Percentiles rank a stretch among this genome's conserved stretches.
Conservation (phyloP, 2,329 filamentous ascomycete species). For the Neofusicoccum cordaticola region DNA sequence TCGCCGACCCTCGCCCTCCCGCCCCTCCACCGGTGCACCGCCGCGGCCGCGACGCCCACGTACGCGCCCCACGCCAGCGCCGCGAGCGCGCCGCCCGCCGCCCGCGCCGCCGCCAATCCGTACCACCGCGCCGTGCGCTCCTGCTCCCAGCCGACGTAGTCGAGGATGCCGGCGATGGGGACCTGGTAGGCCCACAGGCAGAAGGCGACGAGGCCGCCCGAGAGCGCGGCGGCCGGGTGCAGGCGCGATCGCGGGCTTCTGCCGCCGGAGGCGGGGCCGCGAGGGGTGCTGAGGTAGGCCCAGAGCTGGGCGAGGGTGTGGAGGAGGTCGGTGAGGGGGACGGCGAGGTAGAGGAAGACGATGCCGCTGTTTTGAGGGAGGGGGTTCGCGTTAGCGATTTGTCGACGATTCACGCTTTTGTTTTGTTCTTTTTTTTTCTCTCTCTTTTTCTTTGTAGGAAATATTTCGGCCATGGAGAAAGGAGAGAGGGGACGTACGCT, state of each 20-base stretch:
- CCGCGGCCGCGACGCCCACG: not conserved
- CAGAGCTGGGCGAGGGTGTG: not conserved
- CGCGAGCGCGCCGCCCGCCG: not conserved
- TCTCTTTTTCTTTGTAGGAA: too few relatives aligned
- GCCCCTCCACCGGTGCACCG: not conserved
- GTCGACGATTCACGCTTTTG: too few relatives aligned
- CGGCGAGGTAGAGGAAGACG: not conserved
- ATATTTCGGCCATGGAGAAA: not conserved
- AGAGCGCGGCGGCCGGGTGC: not conserved
- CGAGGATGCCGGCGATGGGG: not conserved
- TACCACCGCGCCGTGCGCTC: not conserved
- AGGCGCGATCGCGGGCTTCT: not conserved
- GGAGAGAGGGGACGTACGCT: not conserved
- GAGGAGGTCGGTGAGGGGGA: not conserved
- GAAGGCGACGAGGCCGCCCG: not conserved
- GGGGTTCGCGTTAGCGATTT: too few relatives aligned
- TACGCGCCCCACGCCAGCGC: not conserved
- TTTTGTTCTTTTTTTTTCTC: not conserved
- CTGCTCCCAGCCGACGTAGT: not conserved
- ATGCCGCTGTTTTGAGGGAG: not conserved
- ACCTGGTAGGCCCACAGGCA: not conserved
- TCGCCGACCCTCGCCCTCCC: not conserved
- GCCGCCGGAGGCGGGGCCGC: not conserved
- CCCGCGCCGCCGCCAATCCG: not conserved
- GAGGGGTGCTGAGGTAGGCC: not conserved